Percentiles rank a stretch among this genome's conserved stretches.
Evolutionary conservation across 73 alveolate species (phyloP).

Genomic region (Uronychia setigera): DNA sequence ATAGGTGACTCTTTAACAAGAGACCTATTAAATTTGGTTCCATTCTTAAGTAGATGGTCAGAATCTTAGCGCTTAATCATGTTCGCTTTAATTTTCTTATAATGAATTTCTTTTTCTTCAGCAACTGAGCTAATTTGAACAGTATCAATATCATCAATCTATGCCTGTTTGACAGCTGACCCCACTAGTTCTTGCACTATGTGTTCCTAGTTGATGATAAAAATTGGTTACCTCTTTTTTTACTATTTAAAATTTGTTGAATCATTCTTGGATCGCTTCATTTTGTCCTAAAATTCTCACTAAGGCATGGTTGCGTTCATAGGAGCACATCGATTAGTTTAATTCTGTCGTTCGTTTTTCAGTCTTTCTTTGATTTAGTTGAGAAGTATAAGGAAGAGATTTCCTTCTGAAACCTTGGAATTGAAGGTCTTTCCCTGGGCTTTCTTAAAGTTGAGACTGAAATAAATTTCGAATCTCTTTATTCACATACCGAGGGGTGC

Average conservation of each 20-base stretch:
- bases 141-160: too few relatives aligned
- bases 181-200: too few relatives aligned
- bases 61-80: background rate
- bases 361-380: background rate
- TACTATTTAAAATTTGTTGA: background rate
- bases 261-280: background rate
- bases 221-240: background rate
- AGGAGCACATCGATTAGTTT: too few relatives aligned
- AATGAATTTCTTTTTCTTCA: background rate
- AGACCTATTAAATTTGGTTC: background rate
- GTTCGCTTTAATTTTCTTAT: background rate
- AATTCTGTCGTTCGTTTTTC: too few relatives aligned
- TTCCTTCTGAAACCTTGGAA: background rate
- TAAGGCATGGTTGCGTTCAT: background rate
- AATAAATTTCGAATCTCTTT: too few relatives aligned
- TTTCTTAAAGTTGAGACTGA: too few relatives aligned
- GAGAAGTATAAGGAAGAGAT: background rate
- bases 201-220: too few relatives aligned
- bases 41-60: background rate
- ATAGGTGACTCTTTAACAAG: background rate
- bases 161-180: too few relatives aligned
- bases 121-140: too few relatives aligned
- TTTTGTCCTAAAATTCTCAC: background rate
- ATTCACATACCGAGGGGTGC: too few relatives aligned
- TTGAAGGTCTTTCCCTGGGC: background rate